These are phyloP conservation scores for Trichoderma gamsii DNA, from an alignment of 495 filamentous ascomycete species.

Conservation along the genomic window DNA sequence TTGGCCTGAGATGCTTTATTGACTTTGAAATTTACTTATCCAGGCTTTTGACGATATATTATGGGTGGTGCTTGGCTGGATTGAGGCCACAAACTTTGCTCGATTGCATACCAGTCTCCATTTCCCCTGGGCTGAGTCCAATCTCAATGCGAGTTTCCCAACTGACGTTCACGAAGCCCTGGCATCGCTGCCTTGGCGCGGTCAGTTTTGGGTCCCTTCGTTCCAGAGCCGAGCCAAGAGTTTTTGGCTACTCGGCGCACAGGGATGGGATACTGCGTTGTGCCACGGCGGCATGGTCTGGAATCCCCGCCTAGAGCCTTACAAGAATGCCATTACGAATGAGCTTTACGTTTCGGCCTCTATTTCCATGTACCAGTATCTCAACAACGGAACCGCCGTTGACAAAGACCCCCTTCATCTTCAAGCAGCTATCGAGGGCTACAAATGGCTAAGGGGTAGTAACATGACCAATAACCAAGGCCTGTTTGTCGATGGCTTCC, in stretches of 20 bases:
- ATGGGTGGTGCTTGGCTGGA: constrained; percentile 93
- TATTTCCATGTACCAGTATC: constrained; percentile 85
- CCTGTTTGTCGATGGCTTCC: constrained; percentile 84
- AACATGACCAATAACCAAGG: constrained; percentile 80
- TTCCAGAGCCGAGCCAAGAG: constrained; percentile 83
- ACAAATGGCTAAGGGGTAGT: constrained; percentile 69
- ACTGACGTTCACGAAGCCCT: constrained; percentile 20
- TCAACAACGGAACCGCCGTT: constrained; percentile 68
- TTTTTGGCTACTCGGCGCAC: constrained; percentile 77
- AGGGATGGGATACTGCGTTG: constrained; percentile 75
- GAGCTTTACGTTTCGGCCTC: constrained; percentile 81
- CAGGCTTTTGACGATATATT: constrained; percentile 89
- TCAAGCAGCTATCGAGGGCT: constrained; percentile 65
- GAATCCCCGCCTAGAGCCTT: constrained; percentile 75
- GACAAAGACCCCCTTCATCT: constrained; percentile 63
- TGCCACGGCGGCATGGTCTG: constrained; percentile 92
- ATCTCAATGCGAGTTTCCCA: constrained; percentile 7
- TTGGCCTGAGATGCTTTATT: background rate
- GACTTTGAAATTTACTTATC: background rate
- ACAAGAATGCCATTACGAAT: constrained; percentile 98
- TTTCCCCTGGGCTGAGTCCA: background rate
- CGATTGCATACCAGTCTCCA: constrained; percentile 47
- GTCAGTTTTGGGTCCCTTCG: constrained; percentile 63
- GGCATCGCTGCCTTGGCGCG: constrained; percentile 56
- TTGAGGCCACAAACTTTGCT: constrained; percentile 75